These are phyloP conservation scores for Saccharomyces hybrid DNA, from an alignment of 1,139 yeast species.

Conservation along the genomic window DNA sequence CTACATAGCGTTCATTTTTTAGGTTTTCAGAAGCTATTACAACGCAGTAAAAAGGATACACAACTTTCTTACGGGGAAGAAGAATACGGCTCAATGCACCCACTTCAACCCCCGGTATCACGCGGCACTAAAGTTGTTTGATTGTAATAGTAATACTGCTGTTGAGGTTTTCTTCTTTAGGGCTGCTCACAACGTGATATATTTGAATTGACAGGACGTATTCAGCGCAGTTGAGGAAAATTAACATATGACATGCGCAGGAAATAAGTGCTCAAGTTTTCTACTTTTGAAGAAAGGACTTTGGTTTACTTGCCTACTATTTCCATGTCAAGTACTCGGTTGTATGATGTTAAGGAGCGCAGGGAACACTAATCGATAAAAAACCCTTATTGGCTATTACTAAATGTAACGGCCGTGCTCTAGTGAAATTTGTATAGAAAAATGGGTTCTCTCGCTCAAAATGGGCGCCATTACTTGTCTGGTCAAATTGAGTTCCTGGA, in stretches of 20 bases:
- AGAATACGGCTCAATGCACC: neutral
- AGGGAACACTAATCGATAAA: neutral
- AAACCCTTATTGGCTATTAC: neutral
- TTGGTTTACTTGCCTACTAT: neutral
- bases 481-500: neutral
- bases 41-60: neutral
- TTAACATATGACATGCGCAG: neutral
- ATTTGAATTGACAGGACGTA: neutral
- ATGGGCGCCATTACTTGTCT: neutral
- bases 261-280: neutral
- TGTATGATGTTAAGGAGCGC: neutral
- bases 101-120: neutral
- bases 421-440: too few relatives aligned
- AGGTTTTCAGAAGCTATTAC: neutral
- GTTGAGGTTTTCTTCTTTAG: neutral
- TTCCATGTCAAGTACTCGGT: neutral
- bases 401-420: neutral
- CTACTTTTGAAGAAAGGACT: neutral
- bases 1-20: neutral
- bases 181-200: neutral
- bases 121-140: neutral
- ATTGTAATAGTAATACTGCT: too few relatives aligned
- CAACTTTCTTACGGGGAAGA: neutral
- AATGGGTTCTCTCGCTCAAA: too few relatives aligned
- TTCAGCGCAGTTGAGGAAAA: neutral